Conservation (phyloP, 164 flowering plant genomes). For the Magnolia officinalis region DNA sequence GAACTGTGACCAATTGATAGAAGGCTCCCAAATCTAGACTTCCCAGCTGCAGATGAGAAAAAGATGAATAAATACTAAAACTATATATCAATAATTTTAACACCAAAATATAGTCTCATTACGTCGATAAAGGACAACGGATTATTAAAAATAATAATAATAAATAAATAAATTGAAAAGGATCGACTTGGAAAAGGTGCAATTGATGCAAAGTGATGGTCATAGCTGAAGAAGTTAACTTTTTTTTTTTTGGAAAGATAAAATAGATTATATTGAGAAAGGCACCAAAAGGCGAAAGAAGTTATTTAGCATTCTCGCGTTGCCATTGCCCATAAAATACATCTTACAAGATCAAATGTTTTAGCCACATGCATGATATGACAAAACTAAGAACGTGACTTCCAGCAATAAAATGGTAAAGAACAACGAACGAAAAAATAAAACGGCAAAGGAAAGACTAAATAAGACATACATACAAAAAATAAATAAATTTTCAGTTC, state of each 20-base stretch:
- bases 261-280: neutral
- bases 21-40: conserved; percentile 82
- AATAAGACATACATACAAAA: too few species aligned
- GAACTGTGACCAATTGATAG: conserved; percentile 57
- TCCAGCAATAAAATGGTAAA: too few species aligned
- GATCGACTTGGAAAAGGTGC: too few species aligned
- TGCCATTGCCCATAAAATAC: neutral
- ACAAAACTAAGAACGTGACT: too few species aligned
- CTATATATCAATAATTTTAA: neutral
- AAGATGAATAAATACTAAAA: conserved; percentile 7
- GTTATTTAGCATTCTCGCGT: neutral
- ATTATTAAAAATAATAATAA: neutral
- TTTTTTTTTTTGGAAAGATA: neutral
- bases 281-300: neutral
- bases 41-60: conserved; percentile 60
- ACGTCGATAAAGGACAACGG: neutral
- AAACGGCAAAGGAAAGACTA: too few species aligned
- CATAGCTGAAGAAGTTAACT: neutral
- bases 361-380: too few species aligned
- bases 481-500: too few species aligned
- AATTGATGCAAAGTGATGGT: too few species aligned
- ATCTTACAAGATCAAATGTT: neutral
- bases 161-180: neutral
- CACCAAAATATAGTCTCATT: neutral
- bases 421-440: too few species aligned